These are phyloP conservation scores for Trichoderma guizhouense DNA, from an alignment of 2,329 filamentous ascomycete genomes.

Conservation along the genomic window DNA sequence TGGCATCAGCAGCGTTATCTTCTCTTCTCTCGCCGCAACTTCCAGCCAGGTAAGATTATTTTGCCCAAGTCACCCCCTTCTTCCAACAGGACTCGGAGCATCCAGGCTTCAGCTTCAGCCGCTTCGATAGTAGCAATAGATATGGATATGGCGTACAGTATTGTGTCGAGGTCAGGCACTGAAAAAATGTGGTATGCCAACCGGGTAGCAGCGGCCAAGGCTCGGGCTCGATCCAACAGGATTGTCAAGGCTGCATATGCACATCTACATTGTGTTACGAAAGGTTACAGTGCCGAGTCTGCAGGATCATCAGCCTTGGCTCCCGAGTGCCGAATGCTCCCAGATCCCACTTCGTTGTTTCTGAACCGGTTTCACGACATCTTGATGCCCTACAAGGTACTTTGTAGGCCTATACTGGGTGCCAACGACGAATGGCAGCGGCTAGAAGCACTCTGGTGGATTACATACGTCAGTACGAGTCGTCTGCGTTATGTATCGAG, in stretches of 20 bases:
- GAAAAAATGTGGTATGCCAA: background rate
- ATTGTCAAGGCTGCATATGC: background rate
- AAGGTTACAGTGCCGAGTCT: background rate
- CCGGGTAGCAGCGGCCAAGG: background rate
- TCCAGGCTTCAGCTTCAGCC: background rate
- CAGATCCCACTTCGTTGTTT: background rate
- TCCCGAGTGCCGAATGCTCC: background rate
- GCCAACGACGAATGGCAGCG: background rate
- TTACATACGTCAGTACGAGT: background rate
- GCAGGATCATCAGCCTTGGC: background rate
- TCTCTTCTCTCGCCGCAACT: constrained; percentile 4
- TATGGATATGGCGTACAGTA: background rate
- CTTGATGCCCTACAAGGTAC: background rate
- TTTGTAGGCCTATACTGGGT: background rate
- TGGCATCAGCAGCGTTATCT: background rate
- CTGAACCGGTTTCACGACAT: background rate
- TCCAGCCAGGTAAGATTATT: background rate
- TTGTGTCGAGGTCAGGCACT: background rate
- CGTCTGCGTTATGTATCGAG: background rate
- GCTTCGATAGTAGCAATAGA: background rate
- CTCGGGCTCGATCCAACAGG: background rate
- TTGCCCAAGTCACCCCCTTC: background rate
- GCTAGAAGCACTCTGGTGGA: background rate
- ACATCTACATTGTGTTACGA: background rate
- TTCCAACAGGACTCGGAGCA: background rate